Base-by-base conservation (phyloP, 148 eudicot species). In the Bassia scoparia region DNA sequence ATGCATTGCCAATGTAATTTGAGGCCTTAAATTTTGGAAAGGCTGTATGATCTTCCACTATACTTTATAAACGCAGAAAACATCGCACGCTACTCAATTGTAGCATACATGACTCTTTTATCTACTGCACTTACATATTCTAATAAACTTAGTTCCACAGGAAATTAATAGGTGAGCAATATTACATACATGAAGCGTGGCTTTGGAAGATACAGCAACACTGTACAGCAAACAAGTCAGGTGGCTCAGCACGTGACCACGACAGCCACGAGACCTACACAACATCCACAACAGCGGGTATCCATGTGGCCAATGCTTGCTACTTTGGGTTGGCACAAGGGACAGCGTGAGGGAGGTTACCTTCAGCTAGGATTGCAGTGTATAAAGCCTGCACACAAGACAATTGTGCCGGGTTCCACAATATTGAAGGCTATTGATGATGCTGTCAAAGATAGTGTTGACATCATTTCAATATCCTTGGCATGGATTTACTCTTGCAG, bases 161-260 rank as follows among this genome's bases (percentile, higher is more conserved):
- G 80, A 89, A 89, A 81, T 61, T 89, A 71, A 89, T 89, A 37
- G 94, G 94, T 4, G 89, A 90, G 69, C 85, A 88, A 81, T 81
- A 75, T 61, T 89, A 89, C 64, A 53, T 61, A 24, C 65, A 61
- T 24, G 66, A 60, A 54, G 79, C n/a, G 78, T 2, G 23, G 53
- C 67, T 48, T 76, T 5, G 26, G 63, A 17, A 27, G 43, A 17
- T 13, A 33, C 33, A 79, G 35, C 67, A 80, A 74, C 79, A 58
- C 60, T 26, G n/a, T n/a, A 67, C 56, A 30, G 50, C 63, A 70
- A 56, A 43, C 23, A 61, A 26, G 12, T 37, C 74, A 41, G 48
- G 48, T 11, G 81, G 71, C 52, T 80, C 95, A 27, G 82, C 95
- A 31, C 79, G 95, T 62, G 95, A 89, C 48, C 70, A 24, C 6